phyloP scores from a whole-genome alignment of 768 basidiomycete genomes.

The Pleurotus giganteus region DNA sequence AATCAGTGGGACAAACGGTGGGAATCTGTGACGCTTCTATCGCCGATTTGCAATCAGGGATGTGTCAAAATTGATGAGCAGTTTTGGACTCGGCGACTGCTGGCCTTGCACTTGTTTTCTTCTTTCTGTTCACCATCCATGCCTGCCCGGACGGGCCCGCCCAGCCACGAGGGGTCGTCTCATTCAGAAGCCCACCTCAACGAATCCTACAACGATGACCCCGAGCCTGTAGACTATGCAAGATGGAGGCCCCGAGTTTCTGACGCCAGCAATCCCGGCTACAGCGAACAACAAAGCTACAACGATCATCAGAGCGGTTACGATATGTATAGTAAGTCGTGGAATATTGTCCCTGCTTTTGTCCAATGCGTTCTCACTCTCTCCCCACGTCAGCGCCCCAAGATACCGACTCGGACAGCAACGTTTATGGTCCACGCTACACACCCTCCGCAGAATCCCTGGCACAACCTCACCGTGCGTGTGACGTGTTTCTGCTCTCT shows the following conservation, averaged over 20 bases:
- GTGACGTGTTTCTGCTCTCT: background rate
- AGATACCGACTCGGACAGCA: slow-evolving; percentile 84
- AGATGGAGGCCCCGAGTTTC: slow-evolving; percentile 69
- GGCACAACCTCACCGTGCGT: slow-evolving; percentile 51
- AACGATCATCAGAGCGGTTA: slow-evolving; percentile 63
- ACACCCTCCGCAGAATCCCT: slow-evolving; percentile 77
- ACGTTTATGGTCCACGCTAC: slow-evolving; percentile 67
- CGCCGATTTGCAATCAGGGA: background rate
- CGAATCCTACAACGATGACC: slow-evolving; percentile 57
- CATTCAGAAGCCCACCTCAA: slow-evolving; percentile 60
- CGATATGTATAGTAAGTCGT: slow-evolving; percentile 56
- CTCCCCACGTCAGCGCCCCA: slow-evolving; percentile 49
- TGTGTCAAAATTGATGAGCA: background rate
- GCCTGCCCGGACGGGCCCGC: slow-evolving; percentile 54
- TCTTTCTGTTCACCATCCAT: slow-evolving; percentile 27
- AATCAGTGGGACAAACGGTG: background rate
- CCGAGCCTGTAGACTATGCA: slow-evolving; percentile 44
- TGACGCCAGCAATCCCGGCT: slow-evolving; percentile 61
- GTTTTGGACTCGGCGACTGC: background rate
- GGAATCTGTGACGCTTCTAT: background rate
- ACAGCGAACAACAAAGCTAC: slow-evolving; percentile 54
- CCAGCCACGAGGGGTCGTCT: slow-evolving; percentile 61
- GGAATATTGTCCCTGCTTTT: background rate
- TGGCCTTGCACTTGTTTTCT: background rate
- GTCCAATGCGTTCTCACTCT: slow-evolving; percentile 17